phyloP scores from a whole-genome alignment of 2,329 filamentous ascomycete species.

The Metarhizium sp. region DNA sequence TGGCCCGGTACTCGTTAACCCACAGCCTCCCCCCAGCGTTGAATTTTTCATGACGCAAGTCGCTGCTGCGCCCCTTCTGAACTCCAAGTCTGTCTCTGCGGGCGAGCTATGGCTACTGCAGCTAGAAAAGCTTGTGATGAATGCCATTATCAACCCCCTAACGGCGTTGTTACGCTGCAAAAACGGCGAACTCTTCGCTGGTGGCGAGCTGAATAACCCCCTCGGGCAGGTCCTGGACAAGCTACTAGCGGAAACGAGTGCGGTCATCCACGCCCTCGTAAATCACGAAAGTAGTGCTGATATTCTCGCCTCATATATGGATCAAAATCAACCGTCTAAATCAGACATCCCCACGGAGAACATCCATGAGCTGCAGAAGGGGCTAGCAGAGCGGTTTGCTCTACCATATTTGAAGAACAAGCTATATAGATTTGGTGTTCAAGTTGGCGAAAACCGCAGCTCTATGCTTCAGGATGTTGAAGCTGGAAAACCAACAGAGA shows the following conservation, averaged over 20 bases:
- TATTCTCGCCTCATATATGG: slow-evolving; percentile 21
- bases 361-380: background rate
- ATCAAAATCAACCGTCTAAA: background rate
- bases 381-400: slow-evolving; percentile 28
- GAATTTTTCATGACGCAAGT: slow-evolving; percentile 34
- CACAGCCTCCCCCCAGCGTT: slow-evolving; percentile 6
- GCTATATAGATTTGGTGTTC: slow-evolving; percentile 36
- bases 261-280: slow-evolving; percentile 61
- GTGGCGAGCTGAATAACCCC: slow-evolving; percentile 20
- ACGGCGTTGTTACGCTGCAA: slow-evolving; percentile 66
- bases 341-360: background rate
- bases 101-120: slow-evolving; percentile 50
- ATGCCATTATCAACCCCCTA: slow-evolving; percentile 75
- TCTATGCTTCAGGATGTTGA: slow-evolving; percentile 54
- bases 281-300: slow-evolving; percentile 40
- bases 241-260: slow-evolving; percentile 64
- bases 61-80: slow-evolving; percentile 31
- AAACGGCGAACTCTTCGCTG: slow-evolving; percentile 64
- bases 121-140: slow-evolving; percentile 78
- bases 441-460: slow-evolving; percentile 44
- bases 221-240: slow-evolving; percentile 54
- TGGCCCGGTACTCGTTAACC: slow-evolving; percentile 33
- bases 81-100: slow-evolving; percentile 27
- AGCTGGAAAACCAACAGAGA: slow-evolving; percentile 43
- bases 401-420: slow-evolving; percentile 29